These are phyloP conservation scores for Fusarium hostae DNA, from an alignment of 2,329 filamentous ascomycete genomes.

Conservation along the genomic window DNA sequence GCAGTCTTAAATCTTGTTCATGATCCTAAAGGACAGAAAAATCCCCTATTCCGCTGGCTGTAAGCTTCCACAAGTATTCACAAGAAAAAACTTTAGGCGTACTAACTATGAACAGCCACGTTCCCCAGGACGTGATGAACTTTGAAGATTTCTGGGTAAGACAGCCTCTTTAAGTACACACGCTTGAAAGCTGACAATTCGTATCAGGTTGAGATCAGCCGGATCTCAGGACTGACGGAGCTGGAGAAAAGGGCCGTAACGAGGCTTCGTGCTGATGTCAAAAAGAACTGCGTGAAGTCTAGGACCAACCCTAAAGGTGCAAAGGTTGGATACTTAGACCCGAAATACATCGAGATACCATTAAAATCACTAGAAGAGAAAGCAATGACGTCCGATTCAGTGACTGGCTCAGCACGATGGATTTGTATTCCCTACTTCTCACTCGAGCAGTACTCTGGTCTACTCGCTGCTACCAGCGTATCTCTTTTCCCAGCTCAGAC, in stretches of 20 bases:
- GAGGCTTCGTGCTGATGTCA: slow-evolving; percentile 53
- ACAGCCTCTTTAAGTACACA: too few species aligned
- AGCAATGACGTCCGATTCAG: slow-evolving; percentile 3
- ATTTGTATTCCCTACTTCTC: slow-evolving; percentile 61
- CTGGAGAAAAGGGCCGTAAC: slow-evolving; percentile 50
- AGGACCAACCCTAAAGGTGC: slow-evolving; percentile 52
- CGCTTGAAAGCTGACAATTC: not conserved
- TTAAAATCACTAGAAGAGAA: slow-evolving; percentile 45
- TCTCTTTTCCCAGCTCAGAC: slow-evolving; percentile 56
- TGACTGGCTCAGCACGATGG: slow-evolving; percentile 49
- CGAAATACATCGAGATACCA: slow-evolving; percentile 51
- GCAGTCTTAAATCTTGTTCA: slow-evolving; percentile 51
- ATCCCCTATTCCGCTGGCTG: slow-evolving; percentile 57
- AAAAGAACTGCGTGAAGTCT: slow-evolving; percentile 51
- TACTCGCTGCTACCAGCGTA: slow-evolving; percentile 46
- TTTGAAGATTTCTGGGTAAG: slow-evolving; percentile 56
- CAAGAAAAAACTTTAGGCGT: not conserved
- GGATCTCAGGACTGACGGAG: slow-evolving; percentile 48
- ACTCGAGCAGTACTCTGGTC: slow-evolving; percentile 56
- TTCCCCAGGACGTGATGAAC: slow-evolving; percentile 54
- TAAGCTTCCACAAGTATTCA: slow-evolving; percentile 24
- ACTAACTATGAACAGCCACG: slow-evolving; percentile 47
- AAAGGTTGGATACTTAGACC: slow-evolving; percentile 56
- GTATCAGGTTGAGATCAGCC: slow-evolving; percentile 50
- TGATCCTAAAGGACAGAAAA: slow-evolving; percentile 46